phyloP scores from a whole-genome alignment of 1,139 yeast species.

The Hemisphaericaspora lyxosophila region DNA sequence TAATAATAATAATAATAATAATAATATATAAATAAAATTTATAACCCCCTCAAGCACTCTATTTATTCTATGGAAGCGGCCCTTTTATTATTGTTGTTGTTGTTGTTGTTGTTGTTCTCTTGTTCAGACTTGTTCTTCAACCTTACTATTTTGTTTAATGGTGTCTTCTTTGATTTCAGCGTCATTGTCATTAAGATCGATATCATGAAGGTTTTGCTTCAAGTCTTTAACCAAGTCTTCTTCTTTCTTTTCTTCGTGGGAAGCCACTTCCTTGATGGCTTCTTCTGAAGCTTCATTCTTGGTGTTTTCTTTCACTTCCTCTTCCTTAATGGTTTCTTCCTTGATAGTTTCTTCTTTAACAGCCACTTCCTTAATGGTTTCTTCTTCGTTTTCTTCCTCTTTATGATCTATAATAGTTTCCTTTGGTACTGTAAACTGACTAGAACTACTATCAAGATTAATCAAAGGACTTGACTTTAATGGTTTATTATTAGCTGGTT shows the following conservation, averaged over 20 bases:
- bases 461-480: conserved; percentile 26
- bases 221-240: conserved; percentile 6
- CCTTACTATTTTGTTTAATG: not conserved
- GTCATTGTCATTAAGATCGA: not conserved
- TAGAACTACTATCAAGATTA: conserved; percentile 26
- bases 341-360: conserved; percentile 6
- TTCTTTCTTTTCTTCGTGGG: conserved; percentile 10
- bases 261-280: conserved; percentile 8
- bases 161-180: not conserved
- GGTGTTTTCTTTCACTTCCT: conserved; percentile 9
- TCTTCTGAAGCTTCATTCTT: conserved; percentile 9
- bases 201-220: not conserved
- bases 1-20: too few species aligned
- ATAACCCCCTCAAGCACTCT: too few species aligned
- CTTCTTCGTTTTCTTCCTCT: conserved; percentile 4
- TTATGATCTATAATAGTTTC: conserved; percentile 44
- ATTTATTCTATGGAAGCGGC: too few species aligned
- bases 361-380: conserved; percentile 1
- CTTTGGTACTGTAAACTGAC: conserved; percentile 38
- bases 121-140: not conserved
- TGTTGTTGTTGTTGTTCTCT: not conserved
- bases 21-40: too few species aligned
- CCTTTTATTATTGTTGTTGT: too few species aligned
- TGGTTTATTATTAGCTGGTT: conserved; percentile 10
- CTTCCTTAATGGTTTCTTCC: conserved; percentile 11